Percentiles rank a stretch among this genome's conserved stretches.
These are phyloP conservation scores for Kodamaea leandrae DNA, from an alignment of 805 yeast genomes.

Conservation along the genomic window DNA sequence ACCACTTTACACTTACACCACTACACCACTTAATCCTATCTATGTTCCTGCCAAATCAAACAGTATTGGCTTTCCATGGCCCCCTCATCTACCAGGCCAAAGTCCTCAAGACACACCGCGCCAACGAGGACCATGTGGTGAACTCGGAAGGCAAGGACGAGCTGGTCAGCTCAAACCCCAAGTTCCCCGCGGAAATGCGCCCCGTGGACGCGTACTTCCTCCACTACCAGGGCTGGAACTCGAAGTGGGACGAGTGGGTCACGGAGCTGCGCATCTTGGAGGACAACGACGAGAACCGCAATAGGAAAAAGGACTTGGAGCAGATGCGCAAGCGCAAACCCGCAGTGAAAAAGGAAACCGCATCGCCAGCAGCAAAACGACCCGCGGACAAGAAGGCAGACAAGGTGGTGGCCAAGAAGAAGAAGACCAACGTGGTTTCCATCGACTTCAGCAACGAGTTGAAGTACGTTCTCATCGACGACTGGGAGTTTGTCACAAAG, in stretches of 20 bases:
- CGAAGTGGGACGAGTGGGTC: conserved; percentile 98
- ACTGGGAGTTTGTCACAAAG: conserved; percentile 89
- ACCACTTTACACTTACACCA: background rate
- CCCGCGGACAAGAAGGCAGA: conserved; percentile 10
- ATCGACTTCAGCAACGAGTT: conserved; percentile 62
- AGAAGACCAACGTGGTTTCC: conserved; percentile 54
- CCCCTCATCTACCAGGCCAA: conserved; percentile 89
- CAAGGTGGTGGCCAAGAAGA: conserved; percentile 10
- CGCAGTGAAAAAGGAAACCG: background rate
- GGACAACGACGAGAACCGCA: conserved; percentile 64
- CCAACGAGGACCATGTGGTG: conserved; percentile 41
- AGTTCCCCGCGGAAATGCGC: conserved; percentile 26
- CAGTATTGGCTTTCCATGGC: conserved; percentile 78
- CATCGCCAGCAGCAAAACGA: background rate
- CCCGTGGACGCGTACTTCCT: conserved; percentile 53
- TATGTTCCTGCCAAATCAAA: conserved; percentile 22
- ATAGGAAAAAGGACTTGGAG: conserved; percentile 59
- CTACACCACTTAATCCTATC: no score
- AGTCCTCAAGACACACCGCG: conserved; percentile 61
- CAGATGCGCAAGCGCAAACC: conserved; percentile 17
- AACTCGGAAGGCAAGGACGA: conserved; percentile 40
- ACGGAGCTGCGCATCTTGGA: conserved; percentile 63
- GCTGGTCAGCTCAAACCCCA: conserved; percentile 29
- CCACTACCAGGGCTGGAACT: conserved; percentile 95
- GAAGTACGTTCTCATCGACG: conserved; percentile 76